phyloP scores from a whole-genome alignment of 495 filamentous ascomycete species.

The Acidiella bohemica region DNA sequence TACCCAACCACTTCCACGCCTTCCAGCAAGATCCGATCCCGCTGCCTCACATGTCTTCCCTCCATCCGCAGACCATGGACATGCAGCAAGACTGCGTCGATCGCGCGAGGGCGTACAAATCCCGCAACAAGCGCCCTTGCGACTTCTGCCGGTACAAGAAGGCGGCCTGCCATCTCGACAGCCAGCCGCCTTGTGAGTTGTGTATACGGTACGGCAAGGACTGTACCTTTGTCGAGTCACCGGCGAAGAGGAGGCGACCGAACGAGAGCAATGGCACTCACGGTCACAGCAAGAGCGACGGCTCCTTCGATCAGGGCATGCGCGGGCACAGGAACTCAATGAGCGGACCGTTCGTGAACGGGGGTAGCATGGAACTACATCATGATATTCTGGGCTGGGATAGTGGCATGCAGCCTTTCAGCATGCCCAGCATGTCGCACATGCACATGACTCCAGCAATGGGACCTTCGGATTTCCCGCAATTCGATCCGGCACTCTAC shows the following conservation, averaged over 20 bases:
- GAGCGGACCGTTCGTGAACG: constrained; percentile 3
- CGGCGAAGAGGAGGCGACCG: constrained; percentile 14
- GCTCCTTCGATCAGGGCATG: constrained; percentile 2
- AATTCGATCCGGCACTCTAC: constrained; percentile 14
- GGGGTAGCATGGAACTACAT: constrained; percentile 9
- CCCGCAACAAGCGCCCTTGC: constrained; percentile 18
- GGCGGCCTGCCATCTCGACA: constrained; percentile 17
- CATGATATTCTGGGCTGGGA: constrained; percentile 11
- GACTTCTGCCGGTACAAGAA: constrained; percentile 19
- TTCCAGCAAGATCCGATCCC: constrained; percentile 6
- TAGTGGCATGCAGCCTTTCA: constrained; percentile 9
- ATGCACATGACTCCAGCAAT: constrained; percentile 6
- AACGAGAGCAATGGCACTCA: constrained; percentile 11
- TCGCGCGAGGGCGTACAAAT: constrained; percentile 18
- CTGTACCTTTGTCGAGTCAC: constrained; percentile 18
- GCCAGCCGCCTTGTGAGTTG: constrained; percentile 15
- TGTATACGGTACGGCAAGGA: constrained; percentile 18
- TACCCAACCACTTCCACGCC: background rate
- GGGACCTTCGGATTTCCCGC: constrained; percentile 8
- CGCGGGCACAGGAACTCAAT: background rate
- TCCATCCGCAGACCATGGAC: constrained; percentile 3
- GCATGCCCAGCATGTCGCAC: constrained; percentile 8
- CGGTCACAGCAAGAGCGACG: constrained; percentile 8
- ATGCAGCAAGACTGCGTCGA: constrained; percentile 5
- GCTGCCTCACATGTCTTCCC: constrained; percentile 8